phyloP scores from a whole-genome alignment of 768 basidiomycete genomes.

The Russula dissimulans region DNA sequence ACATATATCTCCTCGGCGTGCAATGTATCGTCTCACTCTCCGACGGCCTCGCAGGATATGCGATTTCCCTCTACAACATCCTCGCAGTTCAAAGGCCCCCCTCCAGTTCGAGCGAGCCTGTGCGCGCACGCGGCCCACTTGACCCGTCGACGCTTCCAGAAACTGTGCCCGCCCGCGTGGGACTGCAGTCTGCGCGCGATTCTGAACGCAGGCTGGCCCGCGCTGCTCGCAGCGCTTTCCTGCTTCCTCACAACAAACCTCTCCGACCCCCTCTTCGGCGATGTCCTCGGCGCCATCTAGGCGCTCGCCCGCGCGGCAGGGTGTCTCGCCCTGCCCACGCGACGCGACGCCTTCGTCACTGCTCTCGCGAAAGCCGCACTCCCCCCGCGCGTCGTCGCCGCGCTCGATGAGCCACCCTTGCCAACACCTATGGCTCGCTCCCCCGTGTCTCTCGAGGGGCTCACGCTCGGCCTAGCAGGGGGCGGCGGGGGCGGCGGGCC shows the following conservation, averaged over 20 bases:
- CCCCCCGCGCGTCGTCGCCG: conserved; percentile 82
- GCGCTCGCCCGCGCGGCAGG: conserved; percentile 83
- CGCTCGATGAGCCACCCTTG: conserved; percentile 54
- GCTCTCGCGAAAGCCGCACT: conserved; percentile 87
- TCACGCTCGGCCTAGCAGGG: conserved; percentile 40
- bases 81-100: conserved; percentile 57
- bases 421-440: conserved; percentile 49
- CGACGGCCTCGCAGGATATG: conserved; percentile 72
- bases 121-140: conserved; percentile 67
- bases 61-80: conserved; percentile 66
- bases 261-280: conserved; percentile 85
- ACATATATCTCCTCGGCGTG: conserved; percentile 85
- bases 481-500: conserved; percentile 24
- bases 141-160: conserved; percentile 48
- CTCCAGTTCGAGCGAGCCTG: conserved; percentile 49
- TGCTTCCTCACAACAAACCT: conserved; percentile 87
- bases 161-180: conserved; percentile 43
- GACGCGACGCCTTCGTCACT: conserved; percentile 88
- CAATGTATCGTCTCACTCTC: conserved; percentile 83
- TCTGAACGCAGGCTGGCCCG: conserved; percentile 86
- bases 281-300: conserved; percentile 74
- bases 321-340: conserved; percentile 76
- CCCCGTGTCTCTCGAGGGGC: conserved; percentile 48
- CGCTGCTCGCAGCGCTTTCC: conserved; percentile 80
- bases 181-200: conserved; percentile 66